Percentiles rank a stretch among this genome's conserved stretches.
Evolutionary conservation across 257 asterid species (phyloP).

Genomic region (Scutellaria galericulata): DNA sequence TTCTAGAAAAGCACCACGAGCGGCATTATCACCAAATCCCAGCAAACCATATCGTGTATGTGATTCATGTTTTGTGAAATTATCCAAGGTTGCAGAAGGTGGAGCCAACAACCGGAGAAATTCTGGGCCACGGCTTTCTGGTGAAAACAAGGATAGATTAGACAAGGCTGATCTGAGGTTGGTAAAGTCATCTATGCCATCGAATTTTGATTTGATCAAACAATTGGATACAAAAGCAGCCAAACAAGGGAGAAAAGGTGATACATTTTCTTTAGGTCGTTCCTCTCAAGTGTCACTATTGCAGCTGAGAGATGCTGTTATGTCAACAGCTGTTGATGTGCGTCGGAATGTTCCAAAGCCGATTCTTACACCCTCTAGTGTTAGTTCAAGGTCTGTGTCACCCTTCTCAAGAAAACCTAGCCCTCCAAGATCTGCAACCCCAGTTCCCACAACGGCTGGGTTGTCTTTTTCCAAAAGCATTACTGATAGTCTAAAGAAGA

Average conservation of each 20-base stretch:
- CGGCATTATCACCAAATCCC: conserved; percentile 94
- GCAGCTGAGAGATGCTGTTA: conserved; percentile 72
- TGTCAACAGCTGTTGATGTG: conserved; percentile 53
- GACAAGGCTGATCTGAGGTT: conserved; percentile 79
- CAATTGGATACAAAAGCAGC: conserved; percentile 85
- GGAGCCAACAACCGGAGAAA: conserved; percentile 69
- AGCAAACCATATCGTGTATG: conserved; percentile 93
- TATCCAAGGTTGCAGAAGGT: conserved; percentile 77
- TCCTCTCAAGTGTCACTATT: conserved; percentile 73
- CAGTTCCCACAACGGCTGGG: conserved; percentile 86
- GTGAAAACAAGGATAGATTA: conserved; percentile 82
- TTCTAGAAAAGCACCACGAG: conserved; percentile 78
- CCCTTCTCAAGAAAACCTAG: conserved; percentile 90
- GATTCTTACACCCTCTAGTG: conserved; percentile 60
- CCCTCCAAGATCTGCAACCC: conserved; percentile 93
- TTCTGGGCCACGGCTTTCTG: conserved; percentile 77
- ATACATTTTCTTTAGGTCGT: conserved; percentile 71
- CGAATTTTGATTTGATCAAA: conserved; percentile 80
- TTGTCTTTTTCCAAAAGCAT: conserved; percentile 82
- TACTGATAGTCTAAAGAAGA: conserved; percentile 83
- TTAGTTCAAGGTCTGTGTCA: conserved; percentile 85
- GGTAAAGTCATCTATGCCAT: conserved; percentile 63
- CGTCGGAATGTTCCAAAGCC: conserved; percentile 74
- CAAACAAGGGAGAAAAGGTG: conserved; percentile 84
- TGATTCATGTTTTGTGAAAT: conserved; percentile 81